Evolutionary conservation across 306 rosid species (phyloP), one percentile per base, ranked within the genome.

Genomic region (Oemleria cerasiformis): DNA sequence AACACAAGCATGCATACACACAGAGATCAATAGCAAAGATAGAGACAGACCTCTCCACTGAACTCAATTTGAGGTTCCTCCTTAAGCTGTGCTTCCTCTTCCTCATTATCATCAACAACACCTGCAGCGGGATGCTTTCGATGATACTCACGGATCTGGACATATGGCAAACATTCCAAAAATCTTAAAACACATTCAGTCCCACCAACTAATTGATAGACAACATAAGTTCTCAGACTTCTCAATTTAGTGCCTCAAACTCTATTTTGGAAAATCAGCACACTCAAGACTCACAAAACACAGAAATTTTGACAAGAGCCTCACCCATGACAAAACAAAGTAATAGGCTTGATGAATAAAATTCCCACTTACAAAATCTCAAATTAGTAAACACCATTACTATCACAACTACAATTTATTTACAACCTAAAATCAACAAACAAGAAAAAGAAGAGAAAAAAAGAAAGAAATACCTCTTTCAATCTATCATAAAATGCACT

Each of bases 401-500:
- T 23, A 20, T 55, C 60, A 55, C 3, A 21, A 30, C 41, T 34
- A 58, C 34, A 58, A 58, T n/a, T 58, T 58, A 4, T 58, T 55
- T 17, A 30, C 14, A 15, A 16, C 11, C 6, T 16, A 23, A 56
- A 56, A 56, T 56, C 16, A 15, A 19, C 20, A 63, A 42, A 41
- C 36, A 19, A 40, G 10, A 19, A 45, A 0, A 65, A 65, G 5
- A 13, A 2, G 30, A 25, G 1, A 39, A 13, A 12, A 5, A 7
- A 44, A 1, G 41, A 42, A 23, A 14, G 4, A 47, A 0, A 0
- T 48, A 91, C 97, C 97, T 94, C 98, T 70, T 91, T 94, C 76
- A 94, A 85, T 79, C 99, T 80, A 82, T 94, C 99, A 70, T 94
- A 91, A 57, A 94, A 94, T 45, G 99, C 96, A 83, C 97, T 89